Evolutionary conservation across 805 yeast genomes (phyloP).

Genomic region (Dipodascopsis tothii): DNA sequence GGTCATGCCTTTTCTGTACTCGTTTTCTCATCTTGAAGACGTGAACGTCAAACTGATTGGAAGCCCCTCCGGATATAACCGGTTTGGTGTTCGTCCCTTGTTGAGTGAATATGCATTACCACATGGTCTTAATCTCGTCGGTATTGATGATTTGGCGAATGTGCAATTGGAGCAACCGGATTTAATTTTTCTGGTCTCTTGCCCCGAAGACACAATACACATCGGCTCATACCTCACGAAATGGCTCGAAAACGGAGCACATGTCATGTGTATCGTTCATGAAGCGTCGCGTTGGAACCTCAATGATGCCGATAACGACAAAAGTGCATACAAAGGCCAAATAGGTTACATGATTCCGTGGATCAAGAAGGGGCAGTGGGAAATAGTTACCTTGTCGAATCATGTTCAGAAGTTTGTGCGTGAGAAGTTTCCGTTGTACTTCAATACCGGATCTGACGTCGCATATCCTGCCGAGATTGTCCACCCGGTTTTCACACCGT

Average conservation of each 20-base stretch:
- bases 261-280: slow-evolving; percentile 17
- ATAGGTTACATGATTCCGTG: slow-evolving; percentile 10
- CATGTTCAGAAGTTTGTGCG: slow-evolving; percentile 13
- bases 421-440: slow-evolving; percentile 9
- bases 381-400: slow-evolving; percentile 13
- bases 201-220: slow-evolving; percentile 12
- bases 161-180: slow-evolving; percentile 6
- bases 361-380: slow-evolving; percentile 13
- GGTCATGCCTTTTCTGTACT: slow-evolving; percentile 15
- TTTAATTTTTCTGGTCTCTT: slow-evolving; percentile 15
- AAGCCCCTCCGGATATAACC: slow-evolving; percentile 1
- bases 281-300: slow-evolving; percentile 14
- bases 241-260: slow-evolving; percentile 8
- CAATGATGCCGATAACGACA: slow-evolving; percentile 1
- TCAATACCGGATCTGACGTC: slow-evolving; percentile 5
- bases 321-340: slow-evolving; percentile 5
- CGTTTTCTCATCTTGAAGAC: slow-evolving; percentile 5
- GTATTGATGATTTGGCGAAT: slow-evolving; percentile 1
- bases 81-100: slow-evolving; percentile 18
- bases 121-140: slow-evolving; percentile 2
- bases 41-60: slow-evolving; percentile 9
- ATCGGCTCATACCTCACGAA: not conserved
- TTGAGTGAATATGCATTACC: slow-evolving; percentile 8
- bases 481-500: slow-evolving; percentile 10
- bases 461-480: slow-evolving; percentile 8